Evolutionary conservation across 192 early-diverging fungal species (phyloP).

Genomic region (Diversispora epigaea): DNA sequence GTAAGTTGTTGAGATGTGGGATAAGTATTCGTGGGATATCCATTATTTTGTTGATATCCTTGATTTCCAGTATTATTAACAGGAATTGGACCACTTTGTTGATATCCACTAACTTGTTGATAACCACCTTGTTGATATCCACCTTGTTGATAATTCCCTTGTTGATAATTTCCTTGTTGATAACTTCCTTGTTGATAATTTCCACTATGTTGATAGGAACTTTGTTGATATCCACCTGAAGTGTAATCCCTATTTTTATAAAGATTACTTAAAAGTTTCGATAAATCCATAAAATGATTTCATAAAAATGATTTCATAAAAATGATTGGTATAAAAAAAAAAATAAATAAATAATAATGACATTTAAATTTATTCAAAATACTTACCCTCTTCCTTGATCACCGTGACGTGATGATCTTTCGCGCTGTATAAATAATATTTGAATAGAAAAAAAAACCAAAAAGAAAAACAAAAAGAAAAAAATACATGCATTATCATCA

Average conservation of each 20-base stretch:
- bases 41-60: conserved; percentile 4
- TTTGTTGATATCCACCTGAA: conserved; percentile 29
- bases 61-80: background rate
- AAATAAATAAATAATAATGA: too few relatives aligned
- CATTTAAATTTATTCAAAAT: background rate
- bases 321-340: too few relatives aligned
- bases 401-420: conserved; percentile 19
- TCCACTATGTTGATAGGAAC: conserved; percentile 5
- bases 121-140: conserved; percentile 10
- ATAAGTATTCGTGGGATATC: conserved; percentile 19
- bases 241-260: conserved; percentile 9
- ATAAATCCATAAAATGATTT: background rate
- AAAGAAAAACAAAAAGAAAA: conserved; percentile 18
- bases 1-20: conserved; percentile 14
- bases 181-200: conserved; percentile 10
- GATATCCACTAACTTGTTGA: conserved; percentile 3
- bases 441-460: background rate
- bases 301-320: background rate
- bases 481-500: conserved; percentile 12
- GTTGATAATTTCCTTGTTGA: conserved; percentile 20
- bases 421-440: conserved; percentile 15
- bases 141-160: conserved; percentile 10
- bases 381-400: conserved; percentile 28
- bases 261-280: background rate
- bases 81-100: background rate